phyloP scores from a whole-genome alignment of 2,329 filamentous ascomycete species.

The Xylogone sp. region DNA sequence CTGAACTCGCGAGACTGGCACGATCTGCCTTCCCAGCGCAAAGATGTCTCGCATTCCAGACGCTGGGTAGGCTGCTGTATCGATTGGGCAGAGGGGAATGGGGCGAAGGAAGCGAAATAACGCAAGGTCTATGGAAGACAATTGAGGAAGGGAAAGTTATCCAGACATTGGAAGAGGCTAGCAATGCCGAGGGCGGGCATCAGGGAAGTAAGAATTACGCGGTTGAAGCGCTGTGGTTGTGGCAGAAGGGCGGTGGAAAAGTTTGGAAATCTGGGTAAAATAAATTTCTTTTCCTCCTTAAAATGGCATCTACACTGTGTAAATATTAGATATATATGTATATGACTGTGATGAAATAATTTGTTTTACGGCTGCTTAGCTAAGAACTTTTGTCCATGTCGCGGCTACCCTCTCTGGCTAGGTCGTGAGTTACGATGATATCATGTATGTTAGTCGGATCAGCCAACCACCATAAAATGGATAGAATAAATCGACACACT shows the following conservation, averaged over 20 bases:
- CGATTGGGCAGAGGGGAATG: conserved; percentile 71
- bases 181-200: conserved; percentile 63
- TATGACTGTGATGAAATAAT: too few relatives aligned
- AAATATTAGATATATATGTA: too few relatives aligned
- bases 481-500: too few relatives aligned
- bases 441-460: too few relatives aligned
- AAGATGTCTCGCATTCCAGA: conserved; percentile 87
- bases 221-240: conserved; percentile 81
- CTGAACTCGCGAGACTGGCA: conserved; percentile 76
- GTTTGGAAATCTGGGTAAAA: conserved; percentile 19
- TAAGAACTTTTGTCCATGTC: too few relatives aligned
- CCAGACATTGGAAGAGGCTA: conserved; percentile 73
- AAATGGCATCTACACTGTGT: too few relatives aligned
- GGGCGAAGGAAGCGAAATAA: conserved; percentile 63
- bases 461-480: too few relatives aligned
- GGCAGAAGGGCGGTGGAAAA: conserved; percentile 40
- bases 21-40: conserved; percentile 82
- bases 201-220: conserved; percentile 80
- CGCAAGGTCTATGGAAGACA: conserved; percentile 78
- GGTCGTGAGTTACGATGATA: too few relatives aligned
- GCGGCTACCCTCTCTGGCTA: too few relatives aligned
- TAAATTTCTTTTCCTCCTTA: too few relatives aligned
- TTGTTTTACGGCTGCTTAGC: too few relatives aligned
- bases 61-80: conserved; percentile 80
- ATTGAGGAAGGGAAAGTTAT: conserved; percentile 75